Conservation (phyloP, 805 yeast species). For the Barnettozyma populi region DNA sequence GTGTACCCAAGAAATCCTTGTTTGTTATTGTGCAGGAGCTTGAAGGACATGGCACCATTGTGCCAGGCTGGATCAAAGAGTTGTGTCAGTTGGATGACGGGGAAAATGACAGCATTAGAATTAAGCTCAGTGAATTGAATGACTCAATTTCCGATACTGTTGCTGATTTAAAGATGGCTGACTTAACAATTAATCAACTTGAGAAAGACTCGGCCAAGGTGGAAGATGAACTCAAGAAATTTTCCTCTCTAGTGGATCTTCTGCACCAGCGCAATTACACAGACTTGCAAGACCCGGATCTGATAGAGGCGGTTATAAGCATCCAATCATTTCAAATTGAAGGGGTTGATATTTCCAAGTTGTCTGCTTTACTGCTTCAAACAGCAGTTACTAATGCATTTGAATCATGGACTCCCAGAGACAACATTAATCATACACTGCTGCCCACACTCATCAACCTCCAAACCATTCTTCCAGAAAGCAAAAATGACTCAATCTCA, state of each 20-base stretch:
- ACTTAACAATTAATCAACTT: conserved; percentile 9
- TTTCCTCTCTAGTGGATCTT: neutral
- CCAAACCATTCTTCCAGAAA: conserved; percentile 17
- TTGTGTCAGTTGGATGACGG: conserved; percentile 17
- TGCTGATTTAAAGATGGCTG: conserved; percentile 11
- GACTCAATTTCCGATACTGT: conserved; percentile 12
- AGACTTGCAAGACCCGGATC: neutral
- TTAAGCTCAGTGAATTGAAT: conserved; percentile 13
- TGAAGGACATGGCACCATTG: conserved; percentile 14
- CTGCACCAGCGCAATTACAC: neutral
- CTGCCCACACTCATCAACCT: conserved; percentile 27
- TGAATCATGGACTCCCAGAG: conserved; percentile 34
- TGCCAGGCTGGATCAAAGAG: conserved; percentile 19
- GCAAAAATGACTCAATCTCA: conserved; percentile 14
- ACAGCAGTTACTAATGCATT: conserved; percentile 18
- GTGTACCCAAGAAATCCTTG: conserved; percentile 24
- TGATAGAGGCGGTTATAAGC: neutral
- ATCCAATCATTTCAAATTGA: neutral
- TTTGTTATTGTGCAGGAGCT: conserved; percentile 21
- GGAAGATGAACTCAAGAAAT: neutral
- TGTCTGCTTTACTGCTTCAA: conserved; percentile 18
- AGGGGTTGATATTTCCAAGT: conserved; percentile 11
- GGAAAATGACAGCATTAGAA: conserved; percentile 11
- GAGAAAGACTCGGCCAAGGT: neutral
- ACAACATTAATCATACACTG: conserved; percentile 27